Conservation (phyloP, 352 stramenopile genomes). For the Globisporangium okanoganense region DNA sequence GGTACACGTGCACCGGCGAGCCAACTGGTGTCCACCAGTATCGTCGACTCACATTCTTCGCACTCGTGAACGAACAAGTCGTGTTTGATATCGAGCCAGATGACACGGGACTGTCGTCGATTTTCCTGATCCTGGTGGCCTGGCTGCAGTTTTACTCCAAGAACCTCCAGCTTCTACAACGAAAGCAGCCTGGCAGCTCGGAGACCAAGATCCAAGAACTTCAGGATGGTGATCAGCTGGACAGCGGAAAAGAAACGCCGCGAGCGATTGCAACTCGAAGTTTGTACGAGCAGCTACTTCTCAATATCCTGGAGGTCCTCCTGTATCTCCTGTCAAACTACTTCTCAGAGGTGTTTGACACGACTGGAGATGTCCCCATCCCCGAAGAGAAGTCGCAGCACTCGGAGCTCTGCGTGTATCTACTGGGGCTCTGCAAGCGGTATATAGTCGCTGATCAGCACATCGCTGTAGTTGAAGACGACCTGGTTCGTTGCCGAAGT, state of each 20-base stretch:
- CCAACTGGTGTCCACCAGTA: conserved; percentile 1
- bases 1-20: conserved; percentile 1
- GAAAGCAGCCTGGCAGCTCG: background rate
- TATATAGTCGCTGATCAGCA: background rate
- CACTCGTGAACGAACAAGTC: conserved; percentile 7
- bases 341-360: conserved; percentile 13
- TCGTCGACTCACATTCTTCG: conserved; percentile 15
- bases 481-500: conserved; percentile 17
- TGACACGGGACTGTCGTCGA: conserved; percentile 13
- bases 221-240: background rate
- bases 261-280: background rate
- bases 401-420: conserved; percentile 7
- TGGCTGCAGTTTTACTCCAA: conserved; percentile 31
- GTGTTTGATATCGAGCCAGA: conserved; percentile 4
- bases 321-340: conserved; percentile 18
- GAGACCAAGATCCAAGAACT: background rate
- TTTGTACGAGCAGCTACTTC: conserved; percentile 4
- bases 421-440: conserved; percentile 13
- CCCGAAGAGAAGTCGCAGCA: conserved; percentile 9
- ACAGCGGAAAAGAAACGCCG: background rate
- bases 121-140: conserved; percentile 22
- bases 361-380: background rate
- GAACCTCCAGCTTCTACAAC: conserved; percentile 15
- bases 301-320: conserved; percentile 12
- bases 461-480: conserved; percentile 9